Base-by-base conservation (phyloP, 2,329 filamentous ascomycete genomes). In the Alternaria consortialis region DNA sequence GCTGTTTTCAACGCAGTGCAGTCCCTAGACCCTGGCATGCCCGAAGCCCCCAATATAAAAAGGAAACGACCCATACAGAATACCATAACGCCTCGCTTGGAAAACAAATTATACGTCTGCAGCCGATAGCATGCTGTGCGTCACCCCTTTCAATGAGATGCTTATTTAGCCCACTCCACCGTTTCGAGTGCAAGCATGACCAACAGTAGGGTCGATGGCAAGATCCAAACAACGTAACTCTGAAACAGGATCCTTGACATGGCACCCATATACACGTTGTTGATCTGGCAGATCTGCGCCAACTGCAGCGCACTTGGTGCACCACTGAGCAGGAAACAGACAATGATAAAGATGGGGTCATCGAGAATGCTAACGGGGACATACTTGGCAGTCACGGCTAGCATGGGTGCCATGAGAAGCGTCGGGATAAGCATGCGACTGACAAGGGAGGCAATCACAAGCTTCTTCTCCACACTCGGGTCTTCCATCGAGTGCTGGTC, bases 241-340 rank as follows among this genome's bases (percentile, higher is more conserved):
- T 97, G 94, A 83, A 98, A 97, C 52, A 98, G 82, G 58, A 99
- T 86, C 77, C 88, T 91, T 64, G 92, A 91, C 94, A 99, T 98
- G 50, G 95, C 93, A 17, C 90, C 88, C 84, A 98, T 94, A 79
- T 93, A 99, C 9, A 99, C 95, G 65, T 91, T 91, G 80, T 99
- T 99, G 81, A 98, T 91, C 84, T 98, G 95, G 81, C 95, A 99
- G 63, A 99, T 99, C 81, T 99, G 95, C 7, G 95, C 94, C 74
- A 99, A 83, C 81, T 99, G 95, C 66, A 99, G 84, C 27, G 95
- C 95, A 65, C 91, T 96, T 6, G 95, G 95, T 3, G 95, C 95
- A 36, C 95, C 95, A 0, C 93, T 94, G 68, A 99, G 90, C 66
- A 99, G 84, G 85, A 98, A 99, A 81, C 94, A 97, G 36, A 99